Evolutionary conservation across 306 rosid genomes (phyloP).

Genomic region (Cucumis sativus): DNA sequence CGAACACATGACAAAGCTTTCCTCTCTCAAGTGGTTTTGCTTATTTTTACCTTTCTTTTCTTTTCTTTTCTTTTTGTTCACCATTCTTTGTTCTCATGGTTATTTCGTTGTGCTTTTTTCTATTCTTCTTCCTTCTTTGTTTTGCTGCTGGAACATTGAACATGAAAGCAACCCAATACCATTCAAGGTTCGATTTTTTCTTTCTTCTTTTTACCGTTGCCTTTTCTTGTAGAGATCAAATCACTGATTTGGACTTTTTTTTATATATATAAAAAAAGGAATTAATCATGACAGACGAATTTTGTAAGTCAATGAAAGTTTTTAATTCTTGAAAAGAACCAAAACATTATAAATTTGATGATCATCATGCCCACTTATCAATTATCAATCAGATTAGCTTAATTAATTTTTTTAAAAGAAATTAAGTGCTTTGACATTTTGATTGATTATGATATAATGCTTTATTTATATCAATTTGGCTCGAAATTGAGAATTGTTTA

Average conservation of each 20-base stretch:
- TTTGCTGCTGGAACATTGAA: conserved; percentile 40
- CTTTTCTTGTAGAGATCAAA: background rate
- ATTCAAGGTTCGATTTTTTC: conserved; percentile 22
- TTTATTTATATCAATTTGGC: no score
- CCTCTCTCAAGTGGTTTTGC: conserved; percentile 28
- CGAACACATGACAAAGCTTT: conserved; percentile 23
- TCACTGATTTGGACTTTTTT: background rate
- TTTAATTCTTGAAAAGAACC: background rate
- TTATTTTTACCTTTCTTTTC: conserved; percentile 16
- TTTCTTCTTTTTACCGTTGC: background rate
- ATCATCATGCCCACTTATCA: background rate
- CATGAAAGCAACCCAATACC: conserved; percentile 40
- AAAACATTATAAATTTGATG: background rate
- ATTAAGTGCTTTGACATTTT: no score
- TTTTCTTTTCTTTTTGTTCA: conserved; percentile 3
- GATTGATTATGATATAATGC: no score
- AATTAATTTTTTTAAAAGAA: background rate
- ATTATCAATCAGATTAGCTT: background rate
- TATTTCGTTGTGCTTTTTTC: conserved; percentile 17
- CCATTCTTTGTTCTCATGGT: conserved; percentile 31
- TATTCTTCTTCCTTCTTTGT: background rate
- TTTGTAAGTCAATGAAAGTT: no score
- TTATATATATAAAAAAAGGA: no score
- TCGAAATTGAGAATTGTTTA: background rate
- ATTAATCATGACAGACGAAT: background rate